These are phyloP conservation scores for Flaveria bidentis DNA, from an alignment of 129 eudicot species.

Conservation along the genomic window DNA sequence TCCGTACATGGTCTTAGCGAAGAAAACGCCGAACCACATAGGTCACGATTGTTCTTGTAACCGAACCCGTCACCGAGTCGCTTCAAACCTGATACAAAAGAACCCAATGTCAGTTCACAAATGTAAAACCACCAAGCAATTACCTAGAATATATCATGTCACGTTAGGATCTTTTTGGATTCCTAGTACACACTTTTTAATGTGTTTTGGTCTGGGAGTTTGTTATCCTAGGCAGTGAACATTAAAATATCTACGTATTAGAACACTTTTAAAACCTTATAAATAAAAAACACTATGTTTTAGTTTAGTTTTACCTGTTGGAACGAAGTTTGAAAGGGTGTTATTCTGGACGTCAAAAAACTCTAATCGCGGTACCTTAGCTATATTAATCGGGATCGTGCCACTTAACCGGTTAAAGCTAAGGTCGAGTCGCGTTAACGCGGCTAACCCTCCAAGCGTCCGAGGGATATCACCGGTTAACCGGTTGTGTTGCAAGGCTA, in stretches of 20 bases:
- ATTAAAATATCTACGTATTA: no score
- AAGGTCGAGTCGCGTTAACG: constrained; percentile 63
- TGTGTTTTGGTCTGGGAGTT: no score
- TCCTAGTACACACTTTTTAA: no score
- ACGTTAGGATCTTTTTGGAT: no score
- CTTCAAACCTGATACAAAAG: constrained; percentile 51
- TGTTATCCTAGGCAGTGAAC: no score
- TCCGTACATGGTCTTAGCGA: constrained; percentile 62
- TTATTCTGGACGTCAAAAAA: constrained; percentile 69
- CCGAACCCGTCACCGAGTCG: constrained; percentile 49
- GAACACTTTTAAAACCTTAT: no score
- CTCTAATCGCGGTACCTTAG: constrained; percentile 46
- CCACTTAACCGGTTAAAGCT: constrained; percentile 74
- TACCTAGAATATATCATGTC: no score
- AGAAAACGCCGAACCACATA: constrained; percentile 64
- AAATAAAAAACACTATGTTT: no score
- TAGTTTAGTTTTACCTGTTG: constrained; percentile 44
- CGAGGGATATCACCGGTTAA: constrained; percentile 65
- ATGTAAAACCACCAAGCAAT: no score
- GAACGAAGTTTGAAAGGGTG: constrained; percentile 68
- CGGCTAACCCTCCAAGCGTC: constrained; percentile 55
- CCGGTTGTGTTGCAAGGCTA: constrained; percentile 57
- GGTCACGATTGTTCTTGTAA: constrained; percentile 55
- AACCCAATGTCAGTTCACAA: not conserved
- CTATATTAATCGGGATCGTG: constrained; percentile 53